These are phyloP conservation scores for Pythium coloratum DNA, from an alignment of 352 stramenopile genomes.

Conservation along the genomic window DNA sequence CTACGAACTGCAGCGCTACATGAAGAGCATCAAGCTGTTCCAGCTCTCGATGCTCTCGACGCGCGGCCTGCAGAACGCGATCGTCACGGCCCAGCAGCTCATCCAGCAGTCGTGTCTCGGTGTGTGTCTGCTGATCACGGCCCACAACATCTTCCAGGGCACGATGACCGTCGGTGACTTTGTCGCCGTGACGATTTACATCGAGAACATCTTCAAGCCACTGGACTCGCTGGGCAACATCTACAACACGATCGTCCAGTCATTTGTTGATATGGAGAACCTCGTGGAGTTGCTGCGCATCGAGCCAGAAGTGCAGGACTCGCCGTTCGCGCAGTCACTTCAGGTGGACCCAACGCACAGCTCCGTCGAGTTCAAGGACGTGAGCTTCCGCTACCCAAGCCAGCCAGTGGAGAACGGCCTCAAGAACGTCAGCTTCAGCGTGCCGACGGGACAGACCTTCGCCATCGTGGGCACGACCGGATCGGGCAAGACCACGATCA, in stretches of 20 bases:
- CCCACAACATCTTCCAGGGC: conserved; percentile 45
- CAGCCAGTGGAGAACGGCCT: conserved; percentile 85
- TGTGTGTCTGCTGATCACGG: conserved; percentile 69
- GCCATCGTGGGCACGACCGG: conserved; percentile 93
- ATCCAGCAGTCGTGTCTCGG: conserved; percentile 88
- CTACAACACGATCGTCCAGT: conserved; percentile 97
- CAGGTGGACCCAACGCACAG: conserved; percentile 40
- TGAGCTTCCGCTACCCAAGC: conserved; percentile 91
- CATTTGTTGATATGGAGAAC: conserved; percentile 96
- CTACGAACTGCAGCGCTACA: conserved; percentile 86
- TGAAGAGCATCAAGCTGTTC: conserved; percentile 83
- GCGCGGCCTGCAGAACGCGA: conserved; percentile 87
- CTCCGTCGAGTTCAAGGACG: conserved; percentile 90
- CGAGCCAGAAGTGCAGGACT: conserved; percentile 91
- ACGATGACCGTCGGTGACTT: conserved; percentile 93
- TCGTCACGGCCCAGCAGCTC: conserved; percentile 95
- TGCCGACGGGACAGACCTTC: conserved; percentile 83
- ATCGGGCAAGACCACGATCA: conserved; percentile 94
- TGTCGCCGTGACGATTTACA: conserved; percentile 94
- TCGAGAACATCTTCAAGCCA: conserved; percentile 95
- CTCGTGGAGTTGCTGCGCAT: conserved; percentile 93
- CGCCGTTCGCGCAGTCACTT: conserved; percentile 63
- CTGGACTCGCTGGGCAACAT: conserved; percentile 95
- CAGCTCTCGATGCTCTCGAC: conserved; percentile 91
- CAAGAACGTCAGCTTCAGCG: conserved; percentile 75